These are phyloP conservation scores for Allantophomopsis lycopodina DNA, from an alignment of 2,329 filamentous ascomycete species.

Conservation along the genomic window DNA sequence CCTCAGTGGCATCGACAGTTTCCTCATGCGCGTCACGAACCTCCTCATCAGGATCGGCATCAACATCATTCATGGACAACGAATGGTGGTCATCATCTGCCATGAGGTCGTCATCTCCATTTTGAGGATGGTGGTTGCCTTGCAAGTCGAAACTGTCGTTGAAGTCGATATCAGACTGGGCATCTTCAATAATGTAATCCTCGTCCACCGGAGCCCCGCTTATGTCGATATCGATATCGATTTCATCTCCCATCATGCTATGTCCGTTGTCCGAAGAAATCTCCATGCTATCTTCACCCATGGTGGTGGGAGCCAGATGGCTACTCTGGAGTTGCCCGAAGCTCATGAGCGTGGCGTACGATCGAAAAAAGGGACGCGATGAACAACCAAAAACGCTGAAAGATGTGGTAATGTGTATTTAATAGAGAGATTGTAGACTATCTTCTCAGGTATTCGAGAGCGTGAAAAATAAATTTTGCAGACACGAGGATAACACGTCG, in stretches of 20 bases:
- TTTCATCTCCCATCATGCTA: constrained; percentile 28
- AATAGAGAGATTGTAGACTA: too few relatives aligned
- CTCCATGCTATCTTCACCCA: constrained; percentile 35
- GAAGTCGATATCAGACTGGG: constrained; percentile 19
- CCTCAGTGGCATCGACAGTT: background rate
- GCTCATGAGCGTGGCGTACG: too few relatives aligned
- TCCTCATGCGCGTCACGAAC: constrained; percentile 11
- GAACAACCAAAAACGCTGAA: too few relatives aligned
- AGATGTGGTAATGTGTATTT: too few relatives aligned
- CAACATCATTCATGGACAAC: constrained; percentile 21
- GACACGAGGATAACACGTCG: too few relatives aligned
- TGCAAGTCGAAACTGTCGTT: constrained; percentile 17
- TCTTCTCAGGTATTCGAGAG: too few relatives aligned
- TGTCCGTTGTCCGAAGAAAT: constrained; percentile 31
- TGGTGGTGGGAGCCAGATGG: constrained; percentile 3
- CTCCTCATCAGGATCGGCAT: constrained; percentile 11
- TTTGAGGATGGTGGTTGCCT: constrained; percentile 19
- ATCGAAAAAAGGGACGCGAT: too few relatives aligned
- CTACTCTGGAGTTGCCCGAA: too few relatives aligned
- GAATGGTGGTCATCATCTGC: constrained; percentile 25
- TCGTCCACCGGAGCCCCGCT: constrained; percentile 29
- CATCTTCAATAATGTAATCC: constrained; percentile 42
- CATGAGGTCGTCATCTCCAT: constrained; percentile 30
- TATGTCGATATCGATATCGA: constrained; percentile 46
- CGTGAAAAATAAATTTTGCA: too few relatives aligned